Evolutionary conservation across 371 early-diverging fungal species (phyloP).

Genomic region (Capillidium heterosporum): DNA sequence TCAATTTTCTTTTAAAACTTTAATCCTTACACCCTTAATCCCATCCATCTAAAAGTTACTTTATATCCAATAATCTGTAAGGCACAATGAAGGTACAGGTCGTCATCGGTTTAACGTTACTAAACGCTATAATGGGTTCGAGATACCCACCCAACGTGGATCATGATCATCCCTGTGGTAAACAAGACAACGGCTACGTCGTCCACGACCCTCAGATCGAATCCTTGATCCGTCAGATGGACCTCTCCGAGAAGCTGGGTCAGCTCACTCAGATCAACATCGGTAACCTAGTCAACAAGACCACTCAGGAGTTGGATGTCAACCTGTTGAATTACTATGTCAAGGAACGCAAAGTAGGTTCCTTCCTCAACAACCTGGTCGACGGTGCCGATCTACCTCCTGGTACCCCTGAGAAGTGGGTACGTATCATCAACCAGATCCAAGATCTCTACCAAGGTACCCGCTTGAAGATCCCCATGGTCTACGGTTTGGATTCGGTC

Average conservation of each 20-base stretch:
- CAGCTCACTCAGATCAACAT: conserved; percentile 47
- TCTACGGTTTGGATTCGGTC: conserved; percentile 31
- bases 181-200: background rate
- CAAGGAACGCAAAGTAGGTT: background rate
- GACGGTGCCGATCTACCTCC: background rate
- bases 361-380: background rate
- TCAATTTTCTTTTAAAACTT: no score
- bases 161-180: background rate
- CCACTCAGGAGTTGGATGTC: conserved; percentile 12
- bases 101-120: no score
- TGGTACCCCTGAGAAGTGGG: background rate
- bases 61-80: no score
- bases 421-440: background rate
- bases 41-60: no score
- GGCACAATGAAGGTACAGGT: background rate
- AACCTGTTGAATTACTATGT: conserved; percentile 17
- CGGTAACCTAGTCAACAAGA: conserved; percentile 11
- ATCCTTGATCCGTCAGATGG: conserved; percentile 22
- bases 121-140: background rate
- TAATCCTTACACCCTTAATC: no score
- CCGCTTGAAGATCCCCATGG: conserved; percentile 5
- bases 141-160: background rate
- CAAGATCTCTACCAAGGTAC: background rate
- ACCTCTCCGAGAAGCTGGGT: conserved; percentile 34
- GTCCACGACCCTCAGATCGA: background rate